Percentiles rank a stretch among this genome's conserved stretches.
phyloP scores from a whole-genome alignment of 1,284 basidiomycete species.

The Entoloma clypeatum region DNA sequence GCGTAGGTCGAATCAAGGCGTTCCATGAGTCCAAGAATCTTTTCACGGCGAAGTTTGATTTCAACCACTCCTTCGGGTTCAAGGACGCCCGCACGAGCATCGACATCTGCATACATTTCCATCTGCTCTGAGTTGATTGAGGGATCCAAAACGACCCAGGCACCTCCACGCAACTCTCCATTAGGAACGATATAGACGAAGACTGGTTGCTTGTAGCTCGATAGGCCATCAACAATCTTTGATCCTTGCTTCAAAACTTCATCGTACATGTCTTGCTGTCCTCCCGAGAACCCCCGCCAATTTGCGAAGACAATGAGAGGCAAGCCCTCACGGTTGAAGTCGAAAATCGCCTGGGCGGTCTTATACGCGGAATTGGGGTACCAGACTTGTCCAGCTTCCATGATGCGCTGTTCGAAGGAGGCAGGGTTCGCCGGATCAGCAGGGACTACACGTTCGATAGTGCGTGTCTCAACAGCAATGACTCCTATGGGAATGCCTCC shows the following conservation, averaged over 20 bases:
- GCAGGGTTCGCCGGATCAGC: slow-evolving; percentile 99
- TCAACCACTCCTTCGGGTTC: slow-evolving; percentile 98
- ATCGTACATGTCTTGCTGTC: slow-evolving; percentile 98
- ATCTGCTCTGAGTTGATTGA: slow-evolving; percentile 96
- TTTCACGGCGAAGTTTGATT: slow-evolving; percentile 90
- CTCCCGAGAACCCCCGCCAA: slow-evolving; percentile 99
- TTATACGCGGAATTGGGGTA: slow-evolving; percentile 99
- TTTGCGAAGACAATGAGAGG: slow-evolving; percentile 99
- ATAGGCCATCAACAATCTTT: slow-evolving; percentile 98
- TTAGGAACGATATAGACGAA: slow-evolving; percentile 99
- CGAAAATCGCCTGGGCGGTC: slow-evolving; percentile 98
- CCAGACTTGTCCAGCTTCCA: slow-evolving; percentile 99
- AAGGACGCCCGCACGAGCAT: slow-evolving; percentile 94
- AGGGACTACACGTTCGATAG: slow-evolving; percentile 94
- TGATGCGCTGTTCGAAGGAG: slow-evolving; percentile 96
- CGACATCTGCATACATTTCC: slow-evolving; percentile 98
- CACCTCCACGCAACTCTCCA: slow-evolving; percentile 97
- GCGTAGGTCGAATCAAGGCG: slow-evolving; percentile 88
- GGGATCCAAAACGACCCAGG: slow-evolving; percentile 99
- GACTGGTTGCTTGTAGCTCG: slow-evolving; percentile 96
- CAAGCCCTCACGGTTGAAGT: slow-evolving; percentile 95
- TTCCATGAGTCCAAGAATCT: slow-evolving; percentile 89
- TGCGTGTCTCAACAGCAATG: slow-evolving; percentile 97
- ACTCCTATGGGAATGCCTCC: slow-evolving; percentile 98
- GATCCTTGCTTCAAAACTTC: slow-evolving; percentile 93